Evolutionary conservation across 305 asterid genomes (phyloP).

Genomic region (Fraxinus platypoda): DNA sequence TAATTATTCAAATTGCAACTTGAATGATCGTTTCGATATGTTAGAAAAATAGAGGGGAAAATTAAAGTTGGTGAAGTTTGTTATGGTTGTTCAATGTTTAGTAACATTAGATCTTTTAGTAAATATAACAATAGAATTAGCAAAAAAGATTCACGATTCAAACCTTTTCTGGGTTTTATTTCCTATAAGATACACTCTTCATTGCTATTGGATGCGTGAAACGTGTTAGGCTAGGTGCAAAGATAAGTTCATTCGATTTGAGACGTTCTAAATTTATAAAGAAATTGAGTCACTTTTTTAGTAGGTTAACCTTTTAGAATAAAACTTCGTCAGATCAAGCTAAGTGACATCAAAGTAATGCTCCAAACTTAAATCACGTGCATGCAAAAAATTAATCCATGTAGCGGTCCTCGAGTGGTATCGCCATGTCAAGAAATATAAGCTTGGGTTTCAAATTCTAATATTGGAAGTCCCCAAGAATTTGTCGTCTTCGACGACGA

Average conservation of each 20-base stretch:
- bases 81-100: not conserved
- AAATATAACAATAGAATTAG: not conserved
- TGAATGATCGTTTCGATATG: no score
- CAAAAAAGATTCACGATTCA: not conserved
- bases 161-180: not conserved
- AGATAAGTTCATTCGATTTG: not conserved
- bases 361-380: not conserved
- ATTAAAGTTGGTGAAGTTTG: not conserved
- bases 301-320: no score
- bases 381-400: not conserved
- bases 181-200: no score
- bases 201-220: not conserved
- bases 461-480: not conserved
- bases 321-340: not conserved
- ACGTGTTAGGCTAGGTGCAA: not conserved
- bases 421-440: not conserved
- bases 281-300: not conserved
- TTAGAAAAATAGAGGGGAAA: no score
- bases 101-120: not conserved
- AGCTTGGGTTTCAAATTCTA: not conserved
- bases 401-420: not conserved
- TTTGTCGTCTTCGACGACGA: no score
- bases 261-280: not conserved
- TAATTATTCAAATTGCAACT: no score
- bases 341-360: not conserved